Conservation (phyloP, 2,329 filamentous ascomycete species). For the Colletotrichum spinosum region DNA sequence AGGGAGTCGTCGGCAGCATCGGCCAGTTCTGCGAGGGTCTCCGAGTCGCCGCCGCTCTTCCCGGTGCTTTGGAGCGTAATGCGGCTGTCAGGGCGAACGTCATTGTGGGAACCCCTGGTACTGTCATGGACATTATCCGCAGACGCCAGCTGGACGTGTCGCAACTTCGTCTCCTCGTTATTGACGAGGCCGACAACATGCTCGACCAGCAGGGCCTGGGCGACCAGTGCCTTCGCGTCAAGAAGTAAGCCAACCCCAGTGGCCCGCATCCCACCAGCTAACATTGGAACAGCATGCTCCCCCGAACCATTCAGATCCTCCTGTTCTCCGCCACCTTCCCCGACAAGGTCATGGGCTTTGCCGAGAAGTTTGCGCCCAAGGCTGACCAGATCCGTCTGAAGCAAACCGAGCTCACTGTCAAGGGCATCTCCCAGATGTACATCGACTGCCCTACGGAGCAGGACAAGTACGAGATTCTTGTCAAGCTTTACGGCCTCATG, state of each 20-base stretch:
- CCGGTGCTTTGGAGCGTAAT: constrained; percentile 77
- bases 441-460: constrained; percentile 88
- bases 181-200: constrained; percentile 99
- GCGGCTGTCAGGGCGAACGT: constrained; percentile 79
- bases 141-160: constrained; percentile 78
- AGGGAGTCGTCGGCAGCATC: constrained; percentile 85
- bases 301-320: constrained; percentile 82
- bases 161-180: constrained; percentile 82
- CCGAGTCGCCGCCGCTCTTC: constrained; percentile 84
- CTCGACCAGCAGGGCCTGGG: constrained; percentile 94
- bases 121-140: constrained; percentile 87
- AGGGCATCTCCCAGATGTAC: constrained; percentile 97
- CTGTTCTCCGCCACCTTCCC: constrained; percentile 97
- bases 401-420: constrained; percentile 92
- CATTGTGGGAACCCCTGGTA: constrained; percentile 93
- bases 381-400: constrained; percentile 89
- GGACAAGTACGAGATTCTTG: constrained; percentile 88
- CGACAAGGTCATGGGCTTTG: constrained; percentile 85
- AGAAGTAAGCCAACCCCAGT: constrained; percentile 66
- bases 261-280: constrained; percentile 41
- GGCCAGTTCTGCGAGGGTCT: constrained; percentile 85
- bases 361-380: constrained; percentile 83
- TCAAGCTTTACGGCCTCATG: constrained; percentile 95
- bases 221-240: constrained; percentile 93
- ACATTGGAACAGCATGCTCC: constrained; percentile 71